Percentiles rank a stretch among this genome's conserved stretches.
These are phyloP conservation scores for Mycena latifolia DNA, from an alignment of 768 basidiomycete genomes.

Conservation along the genomic window DNA sequence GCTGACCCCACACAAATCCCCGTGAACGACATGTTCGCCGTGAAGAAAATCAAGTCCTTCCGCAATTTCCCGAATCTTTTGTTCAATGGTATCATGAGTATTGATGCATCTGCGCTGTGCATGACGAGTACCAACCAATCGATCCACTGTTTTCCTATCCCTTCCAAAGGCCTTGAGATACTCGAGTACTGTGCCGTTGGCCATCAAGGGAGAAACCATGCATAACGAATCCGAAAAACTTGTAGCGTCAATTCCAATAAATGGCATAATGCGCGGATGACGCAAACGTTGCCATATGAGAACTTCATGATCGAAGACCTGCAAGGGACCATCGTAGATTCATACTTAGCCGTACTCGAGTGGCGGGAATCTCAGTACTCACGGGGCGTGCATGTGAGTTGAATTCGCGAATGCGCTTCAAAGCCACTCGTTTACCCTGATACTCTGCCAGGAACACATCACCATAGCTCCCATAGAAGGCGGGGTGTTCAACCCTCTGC, in stretches of 20 bases:
- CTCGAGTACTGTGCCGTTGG: conserved; percentile 39
- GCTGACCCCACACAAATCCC: conserved; percentile 34
- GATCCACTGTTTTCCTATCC: conserved; percentile 10
- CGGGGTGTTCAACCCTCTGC: conserved; percentile 14
- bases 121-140: conserved; percentile 21
- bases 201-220: conserved; percentile 44
- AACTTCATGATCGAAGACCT: no score
- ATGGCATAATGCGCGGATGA: conserved; percentile 36
- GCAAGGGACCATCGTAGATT: no score
- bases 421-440: not conserved
- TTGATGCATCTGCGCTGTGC: no score
- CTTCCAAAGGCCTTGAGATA: conserved; percentile 33
- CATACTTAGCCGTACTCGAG: no score
- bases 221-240: conserved; percentile 35
- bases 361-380: not conserved
- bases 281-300: conserved; percentile 38
- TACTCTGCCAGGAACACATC: not conserved
- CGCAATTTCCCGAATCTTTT: conserved; percentile 36
- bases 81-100: not conserved
- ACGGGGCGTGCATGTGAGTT: not conserved
- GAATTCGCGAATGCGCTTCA: not conserved
- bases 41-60: conserved; percentile 35
- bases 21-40: conserved; percentile 32
- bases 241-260: conserved; percentile 39
- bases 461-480: not conserved